A percentile compares a stretch with the other conserved stretches of the same genome.
Conservation (phyloP, 306 rosid genomes). For the Arachis hypogaea region DNA sequence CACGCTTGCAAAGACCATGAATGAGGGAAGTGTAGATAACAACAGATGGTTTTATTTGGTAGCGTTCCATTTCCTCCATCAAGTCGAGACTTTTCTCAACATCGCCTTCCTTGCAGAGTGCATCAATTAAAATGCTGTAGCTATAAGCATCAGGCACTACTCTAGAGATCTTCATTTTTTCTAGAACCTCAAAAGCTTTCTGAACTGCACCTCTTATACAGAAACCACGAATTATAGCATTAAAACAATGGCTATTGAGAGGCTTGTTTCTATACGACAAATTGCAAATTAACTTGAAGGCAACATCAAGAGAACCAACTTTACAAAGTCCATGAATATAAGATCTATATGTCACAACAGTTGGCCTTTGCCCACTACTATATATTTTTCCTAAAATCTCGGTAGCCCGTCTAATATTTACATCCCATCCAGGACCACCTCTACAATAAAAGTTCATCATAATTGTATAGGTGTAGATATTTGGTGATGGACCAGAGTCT, state of each 20-base stretch:
- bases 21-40: conserved; percentile 63
- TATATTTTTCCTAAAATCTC: conserved; percentile 54
- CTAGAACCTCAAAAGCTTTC: conserved; percentile 54
- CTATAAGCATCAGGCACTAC: conserved; percentile 60
- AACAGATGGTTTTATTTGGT: conserved; percentile 54
- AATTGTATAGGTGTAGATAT: conserved; percentile 60
- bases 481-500: conserved; percentile 58
- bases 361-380: conserved; percentile 55
- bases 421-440: conserved; percentile 46
- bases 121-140: conserved; percentile 67
- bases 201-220: conserved; percentile 48
- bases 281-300: conserved; percentile 44
- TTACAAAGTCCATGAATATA: conserved; percentile 69
- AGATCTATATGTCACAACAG: conserved; percentile 57
- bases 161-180: conserved; percentile 57
- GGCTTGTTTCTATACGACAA: conserved; percentile 48
- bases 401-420: conserved; percentile 50
- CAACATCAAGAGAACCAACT: conserved; percentile 48
- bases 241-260: conserved; percentile 57
- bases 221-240: conserved; percentile 53
- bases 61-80: conserved; percentile 52
- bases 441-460: conserved; percentile 62
- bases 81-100: conserved; percentile 39
- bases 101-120: conserved; percentile 54
- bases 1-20: conserved; percentile 53